Percentiles rank a stretch among this genome's conserved stretches.
phyloP scores from a whole-genome alignment of 805 yeast species.

The Wickerhamomyces canadensis region DNA sequence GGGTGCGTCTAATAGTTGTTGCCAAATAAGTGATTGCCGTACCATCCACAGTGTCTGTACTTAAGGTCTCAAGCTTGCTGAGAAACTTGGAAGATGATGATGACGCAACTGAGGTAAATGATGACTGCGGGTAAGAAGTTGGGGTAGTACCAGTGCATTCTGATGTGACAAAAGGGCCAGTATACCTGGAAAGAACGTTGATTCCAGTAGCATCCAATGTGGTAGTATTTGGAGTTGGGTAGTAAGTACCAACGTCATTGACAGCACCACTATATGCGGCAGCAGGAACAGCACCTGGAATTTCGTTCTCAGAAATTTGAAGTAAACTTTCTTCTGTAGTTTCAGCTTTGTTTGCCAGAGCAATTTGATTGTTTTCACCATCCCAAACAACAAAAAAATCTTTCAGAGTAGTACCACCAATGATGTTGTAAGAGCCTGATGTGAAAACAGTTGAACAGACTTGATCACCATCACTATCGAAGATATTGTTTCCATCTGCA shows the following conservation, averaged over 20 bases:
- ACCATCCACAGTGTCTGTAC: too few relatives aligned
- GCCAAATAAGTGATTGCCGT: too few relatives aligned
- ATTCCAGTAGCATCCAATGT: neutral
- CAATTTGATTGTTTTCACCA: slow-evolving; percentile 12
- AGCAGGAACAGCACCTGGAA: slow-evolving; percentile 16
- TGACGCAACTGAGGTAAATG: neutral
- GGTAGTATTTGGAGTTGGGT: neutral
- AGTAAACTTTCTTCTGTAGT: slow-evolving; percentile 5
- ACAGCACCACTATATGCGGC: neutral
- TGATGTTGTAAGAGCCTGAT: neutral
- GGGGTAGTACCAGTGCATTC: neutral
- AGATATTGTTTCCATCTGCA: slow-evolving; percentile 2
- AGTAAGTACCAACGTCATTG: neutral
- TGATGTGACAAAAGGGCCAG: neutral
- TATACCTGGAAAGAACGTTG: neutral
- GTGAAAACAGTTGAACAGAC: slow-evolving; percentile 12
- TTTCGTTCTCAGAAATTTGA: slow-evolving; percentile 10
- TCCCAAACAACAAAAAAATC: slow-evolving; percentile 16
- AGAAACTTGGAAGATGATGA: neutral
- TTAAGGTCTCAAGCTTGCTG: neutral
- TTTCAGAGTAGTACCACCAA: slow-evolving; percentile 14
- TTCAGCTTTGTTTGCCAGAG: slow-evolving; percentile 11
- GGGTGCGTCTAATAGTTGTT: too few relatives aligned
- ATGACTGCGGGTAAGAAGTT: too few relatives aligned
- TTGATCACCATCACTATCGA: slow-evolving; percentile 11